phyloP scores from a whole-genome alignment of 495 filamentous ascomycete species.

The Peziza echinospora region DNA sequence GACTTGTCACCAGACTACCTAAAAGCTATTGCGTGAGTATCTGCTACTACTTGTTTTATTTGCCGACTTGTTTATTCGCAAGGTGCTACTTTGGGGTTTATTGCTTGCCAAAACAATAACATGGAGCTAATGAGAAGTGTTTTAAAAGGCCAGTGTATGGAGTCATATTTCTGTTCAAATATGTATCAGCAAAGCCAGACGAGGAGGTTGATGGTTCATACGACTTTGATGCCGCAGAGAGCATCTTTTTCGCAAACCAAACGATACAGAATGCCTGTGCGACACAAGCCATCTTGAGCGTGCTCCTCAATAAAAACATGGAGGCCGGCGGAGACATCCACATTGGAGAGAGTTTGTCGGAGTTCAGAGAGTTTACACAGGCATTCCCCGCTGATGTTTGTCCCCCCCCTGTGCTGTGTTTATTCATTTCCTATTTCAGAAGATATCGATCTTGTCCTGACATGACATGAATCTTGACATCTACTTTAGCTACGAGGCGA shows the following conservation, averaged over 20 bases:
- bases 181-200: constrained; percentile 25
- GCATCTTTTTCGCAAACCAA: constrained; percentile 85
- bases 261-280: constrained; percentile 99
- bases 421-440: too few species aligned
- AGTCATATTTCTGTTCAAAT: constrained; percentile 99
- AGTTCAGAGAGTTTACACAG: constrained; percentile 82
- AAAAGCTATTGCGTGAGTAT: constrained; percentile 29
- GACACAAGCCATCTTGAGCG: constrained; percentile 82
- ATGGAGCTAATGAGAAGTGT: background rate
- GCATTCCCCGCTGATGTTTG: constrained; percentile 54
- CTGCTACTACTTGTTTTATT: too few species aligned
- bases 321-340: constrained; percentile 25
- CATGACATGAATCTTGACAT: too few species aligned
- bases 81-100: background rate
- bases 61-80: background rate
- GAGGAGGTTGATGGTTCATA: constrained; percentile 53
- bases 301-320: constrained; percentile 57
- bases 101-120: constrained; percentile 1
- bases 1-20: constrained; percentile 67
- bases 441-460: too few species aligned
- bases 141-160: constrained; percentile 60
- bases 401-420: background rate
- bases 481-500: constrained; percentile 33
- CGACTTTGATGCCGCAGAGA: constrained; percentile 48
- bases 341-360: constrained; percentile 37